These are phyloP conservation scores for Blastomyces parvus DNA, from an alignment of 2,329 filamentous ascomycete species.

Conservation along the genomic window DNA sequence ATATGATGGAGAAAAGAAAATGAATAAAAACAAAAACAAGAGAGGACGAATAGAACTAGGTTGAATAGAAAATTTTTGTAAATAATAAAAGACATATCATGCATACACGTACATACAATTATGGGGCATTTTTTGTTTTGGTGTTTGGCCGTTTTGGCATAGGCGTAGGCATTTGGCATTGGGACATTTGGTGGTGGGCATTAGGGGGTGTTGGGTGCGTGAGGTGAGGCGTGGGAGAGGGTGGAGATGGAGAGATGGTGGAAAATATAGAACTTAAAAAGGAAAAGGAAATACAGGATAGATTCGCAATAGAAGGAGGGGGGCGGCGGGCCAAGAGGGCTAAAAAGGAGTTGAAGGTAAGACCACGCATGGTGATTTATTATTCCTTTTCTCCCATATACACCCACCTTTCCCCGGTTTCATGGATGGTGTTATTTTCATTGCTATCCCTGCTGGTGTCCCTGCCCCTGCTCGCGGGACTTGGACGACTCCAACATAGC, in stretches of 20 bases:
- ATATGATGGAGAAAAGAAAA: no score
- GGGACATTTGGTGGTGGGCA: neutral
- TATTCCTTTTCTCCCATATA: neutral
- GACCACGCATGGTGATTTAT: no score
- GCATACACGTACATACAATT: neutral
- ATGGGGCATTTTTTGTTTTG: neutral
- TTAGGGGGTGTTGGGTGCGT: neutral
- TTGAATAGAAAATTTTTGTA: neutral
- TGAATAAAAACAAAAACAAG: no score
- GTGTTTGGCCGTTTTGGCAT: no score
- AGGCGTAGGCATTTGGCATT: neutral
- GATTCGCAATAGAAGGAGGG: neutral
- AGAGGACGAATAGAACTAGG: no score
- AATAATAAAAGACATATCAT: neutral
- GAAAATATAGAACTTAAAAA: neutral
- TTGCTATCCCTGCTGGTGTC: neutral
- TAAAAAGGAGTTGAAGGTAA: neutral
- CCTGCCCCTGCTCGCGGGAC: conserved; percentile 17
- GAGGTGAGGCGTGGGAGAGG: neutral
- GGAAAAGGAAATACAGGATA: neutral
- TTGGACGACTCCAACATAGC: conserved; percentile 38
- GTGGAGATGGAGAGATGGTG: neutral
- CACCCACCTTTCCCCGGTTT: neutral
- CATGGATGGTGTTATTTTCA: neutral
- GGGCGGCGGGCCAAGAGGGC: neutral